Evolutionary conservation across 179 eudicot genomes (phyloP), one percentile per base, ranked within the genome.

Genomic region (Actinidia arguta): DNA sequence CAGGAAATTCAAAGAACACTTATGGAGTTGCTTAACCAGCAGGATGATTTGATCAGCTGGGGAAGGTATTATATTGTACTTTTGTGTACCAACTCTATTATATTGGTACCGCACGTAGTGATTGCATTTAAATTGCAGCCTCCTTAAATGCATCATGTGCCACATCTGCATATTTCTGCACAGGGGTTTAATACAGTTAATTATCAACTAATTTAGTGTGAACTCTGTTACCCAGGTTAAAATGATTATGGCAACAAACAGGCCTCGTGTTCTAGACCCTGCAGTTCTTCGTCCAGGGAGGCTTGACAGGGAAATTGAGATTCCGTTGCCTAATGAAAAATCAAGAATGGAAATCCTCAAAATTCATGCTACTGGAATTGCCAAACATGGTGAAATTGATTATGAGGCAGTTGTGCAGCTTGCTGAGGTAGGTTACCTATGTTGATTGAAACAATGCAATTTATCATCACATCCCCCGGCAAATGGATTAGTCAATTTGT

Each of bases 241-340:
- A 89, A 97, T 97, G 99, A 97, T 97, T 17, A 97, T 97, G 99
- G 99, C 99, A 25, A 97, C 99, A 66, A 97, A 97, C 80, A 90
- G 99, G 84, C 99, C 99, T 27, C 98, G 95, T 88, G 99, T 97
- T 67, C 80, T 97, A 84, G 99, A 97, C 88, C 99, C 99, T 78
- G 99, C 99, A 10, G 98, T 97, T 82, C 99, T 97, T 81, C 97
- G 99, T 63, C 99, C 99, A 6, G 99, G 99, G 39, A 95, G 99
- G 59, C 85, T 97, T 56, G 99, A 96, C 83, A 93, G 99, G 89
- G 95, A 96, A 88, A 96, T 96, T 6, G 98, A 96, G 86, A 96
- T 95, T 48, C 99, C 98, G 10, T 88, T 96, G 85, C 99, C 99
- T 54, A 97, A 97, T 90, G 99, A 97, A 82, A 98, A 97, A 83